Percentiles rank a stretch among this genome's conserved stretches.
Evolutionary conservation across 208 protist species (phyloP).

Genomic region (Leishmania lainsoni): DNA sequence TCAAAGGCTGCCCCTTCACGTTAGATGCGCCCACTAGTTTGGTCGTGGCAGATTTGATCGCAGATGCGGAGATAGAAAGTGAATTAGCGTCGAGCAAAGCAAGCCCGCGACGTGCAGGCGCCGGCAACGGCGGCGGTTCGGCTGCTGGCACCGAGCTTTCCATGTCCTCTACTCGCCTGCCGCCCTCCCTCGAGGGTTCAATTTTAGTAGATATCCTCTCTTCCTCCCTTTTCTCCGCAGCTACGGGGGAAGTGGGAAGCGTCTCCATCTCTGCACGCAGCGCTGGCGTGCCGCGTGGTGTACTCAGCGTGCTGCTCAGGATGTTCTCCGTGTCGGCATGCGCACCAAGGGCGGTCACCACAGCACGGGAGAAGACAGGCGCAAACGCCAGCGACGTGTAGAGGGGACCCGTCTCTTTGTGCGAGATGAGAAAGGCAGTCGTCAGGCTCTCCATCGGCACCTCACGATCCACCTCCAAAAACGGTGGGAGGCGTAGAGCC

Average conservation of each 20-base stretch:
- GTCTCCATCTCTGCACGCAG: constrained; percentile 17
- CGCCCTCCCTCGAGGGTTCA: background rate
- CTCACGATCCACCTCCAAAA: constrained; percentile 73
- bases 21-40: background rate
- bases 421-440: constrained; percentile 67
- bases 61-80: background rate
- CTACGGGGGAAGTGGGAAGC: background rate
- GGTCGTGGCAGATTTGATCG: constrained; percentile 6
- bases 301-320: constrained; percentile 42
- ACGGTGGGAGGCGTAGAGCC: constrained; percentile 46
- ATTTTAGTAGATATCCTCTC: background rate
- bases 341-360: constrained; percentile 33
- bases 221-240: background rate
- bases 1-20: background rate
- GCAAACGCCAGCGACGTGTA: constrained; percentile 82
- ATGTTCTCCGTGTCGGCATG: constrained; percentile 57
- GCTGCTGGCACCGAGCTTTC: too few species aligned
- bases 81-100: constrained; percentile 21
- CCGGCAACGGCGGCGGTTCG: background rate
- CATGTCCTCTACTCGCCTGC: background rate
- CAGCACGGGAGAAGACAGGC: constrained; percentile 58
- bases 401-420: constrained; percentile 63
- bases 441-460: constrained; percentile 65
- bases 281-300: constrained; percentile 12
- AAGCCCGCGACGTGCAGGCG: constrained; percentile 20